These are phyloP conservation scores for Yamadazyma akitaensis DNA, from an alignment of 805 yeast species.

Conservation along the genomic window DNA sequence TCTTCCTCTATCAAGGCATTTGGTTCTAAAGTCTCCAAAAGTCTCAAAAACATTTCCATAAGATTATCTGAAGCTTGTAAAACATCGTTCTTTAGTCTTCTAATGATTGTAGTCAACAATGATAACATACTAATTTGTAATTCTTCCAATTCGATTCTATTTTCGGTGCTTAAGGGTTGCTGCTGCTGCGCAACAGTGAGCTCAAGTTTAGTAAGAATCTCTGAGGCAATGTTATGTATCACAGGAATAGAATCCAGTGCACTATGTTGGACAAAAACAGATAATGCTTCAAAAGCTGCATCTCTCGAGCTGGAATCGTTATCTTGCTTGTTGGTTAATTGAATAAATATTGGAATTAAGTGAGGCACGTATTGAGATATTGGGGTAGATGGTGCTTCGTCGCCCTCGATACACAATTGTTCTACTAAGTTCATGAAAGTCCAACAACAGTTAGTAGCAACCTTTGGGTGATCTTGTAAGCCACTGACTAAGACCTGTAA, in stretches of 20 bases:
- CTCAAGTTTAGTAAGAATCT: slow-evolving; percentile 69
- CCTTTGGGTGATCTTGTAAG: slow-evolving; percentile 87
- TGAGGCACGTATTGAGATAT: slow-evolving; percentile 72
- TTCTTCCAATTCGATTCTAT: slow-evolving; percentile 76
- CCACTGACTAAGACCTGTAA: slow-evolving; percentile 74
- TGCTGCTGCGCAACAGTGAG: slow-evolving; percentile 55
- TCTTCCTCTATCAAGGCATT: slow-evolving; percentile 90
- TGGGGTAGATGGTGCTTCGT: slow-evolving; percentile 49
- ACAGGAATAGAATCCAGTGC: slow-evolving; percentile 65
- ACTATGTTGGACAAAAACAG: slow-evolving; percentile 74
- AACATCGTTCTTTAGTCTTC: slow-evolving; percentile 72
- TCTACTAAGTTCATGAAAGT: slow-evolving; percentile 88
- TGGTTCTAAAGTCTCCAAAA: slow-evolving; percentile 53
- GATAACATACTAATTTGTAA: slow-evolving; percentile 79
- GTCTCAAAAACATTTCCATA: slow-evolving; percentile 76
- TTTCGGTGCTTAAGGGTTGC: slow-evolving; percentile 60
- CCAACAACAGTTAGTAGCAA: slow-evolving; percentile 98
- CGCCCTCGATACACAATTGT: slow-evolving; percentile 61
- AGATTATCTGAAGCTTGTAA: slow-evolving; percentile 70
- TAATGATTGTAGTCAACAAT: slow-evolving; percentile 74
- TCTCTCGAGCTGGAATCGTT: slow-evolving; percentile 89
- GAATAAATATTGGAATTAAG: slow-evolving; percentile 66
- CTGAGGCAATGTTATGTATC: slow-evolving; percentile 71
- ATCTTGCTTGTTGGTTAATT: slow-evolving; percentile 67
- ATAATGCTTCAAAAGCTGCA: slow-evolving; percentile 93